phyloP scores from a whole-genome alignment of 2,329 filamentous ascomycete species.

The Aureobasidium namibiae region DNA sequence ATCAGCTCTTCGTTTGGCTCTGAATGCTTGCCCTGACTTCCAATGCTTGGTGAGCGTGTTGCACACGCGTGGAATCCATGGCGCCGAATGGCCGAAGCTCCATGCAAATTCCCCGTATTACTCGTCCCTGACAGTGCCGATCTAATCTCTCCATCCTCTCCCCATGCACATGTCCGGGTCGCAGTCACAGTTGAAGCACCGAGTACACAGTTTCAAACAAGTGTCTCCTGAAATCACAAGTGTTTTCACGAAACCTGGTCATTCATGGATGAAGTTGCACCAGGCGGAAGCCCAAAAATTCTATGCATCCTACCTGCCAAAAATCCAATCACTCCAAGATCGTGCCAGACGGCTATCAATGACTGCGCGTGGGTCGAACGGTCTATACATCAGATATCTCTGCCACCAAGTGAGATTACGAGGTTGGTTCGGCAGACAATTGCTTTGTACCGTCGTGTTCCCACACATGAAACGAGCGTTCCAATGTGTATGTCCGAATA shows the following conservation, averaged over 20 bases:
- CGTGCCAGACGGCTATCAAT: background rate
- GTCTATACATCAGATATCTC: conserved; percentile 15
- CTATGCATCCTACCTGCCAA: background rate
- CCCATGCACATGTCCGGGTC: background rate
- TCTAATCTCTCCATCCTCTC: background rate
- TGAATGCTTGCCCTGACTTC: background rate
- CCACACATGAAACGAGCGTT: conserved; percentile 28
- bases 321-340: background rate
- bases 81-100: background rate
- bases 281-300: too few relatives aligned
- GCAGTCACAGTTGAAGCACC: background rate
- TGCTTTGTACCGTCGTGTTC: conserved; percentile 29
- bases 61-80: background rate
- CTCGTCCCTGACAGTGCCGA: background rate
- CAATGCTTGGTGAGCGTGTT: background rate
- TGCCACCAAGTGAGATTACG: conserved; percentile 24
- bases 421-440: conserved; percentile 18
- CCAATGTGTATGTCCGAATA: conserved; percentile 42
- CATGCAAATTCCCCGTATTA: background rate
- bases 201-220: background rate
- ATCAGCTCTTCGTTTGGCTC: background rate
- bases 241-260: background rate
- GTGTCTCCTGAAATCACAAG: background rate
- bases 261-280: background rate
- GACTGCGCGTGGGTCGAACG: conserved; percentile 16